Conservation (phyloP, 257 asterid species). For the Echium plantagineum region DNA sequence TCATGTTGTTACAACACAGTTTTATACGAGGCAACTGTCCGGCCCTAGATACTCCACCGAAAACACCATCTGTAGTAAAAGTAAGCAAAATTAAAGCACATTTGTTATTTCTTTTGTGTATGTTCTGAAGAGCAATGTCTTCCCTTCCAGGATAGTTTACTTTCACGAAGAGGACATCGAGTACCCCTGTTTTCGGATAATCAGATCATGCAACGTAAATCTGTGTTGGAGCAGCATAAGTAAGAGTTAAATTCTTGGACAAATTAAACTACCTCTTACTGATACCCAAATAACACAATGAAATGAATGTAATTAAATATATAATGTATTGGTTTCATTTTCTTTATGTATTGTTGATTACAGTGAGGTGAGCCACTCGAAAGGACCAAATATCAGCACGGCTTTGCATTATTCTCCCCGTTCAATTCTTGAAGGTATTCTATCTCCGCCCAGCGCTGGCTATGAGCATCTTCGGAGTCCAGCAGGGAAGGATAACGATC, state of each 20-base stretch:
- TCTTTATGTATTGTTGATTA: background rate
- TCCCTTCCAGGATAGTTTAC: background rate
- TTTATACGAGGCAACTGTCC: conserved; percentile 26
- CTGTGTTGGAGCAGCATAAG: conserved; percentile 19
- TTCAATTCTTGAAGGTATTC: conserved; percentile 23
- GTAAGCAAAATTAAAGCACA: background rate
- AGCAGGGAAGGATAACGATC: background rate
- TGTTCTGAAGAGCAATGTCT: too few species aligned
- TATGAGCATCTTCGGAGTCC: background rate
- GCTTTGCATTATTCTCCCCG: conserved; percentile 14
- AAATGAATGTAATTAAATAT: too few species aligned
- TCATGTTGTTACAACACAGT: conserved; percentile 52
- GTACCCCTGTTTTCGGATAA: background rate
- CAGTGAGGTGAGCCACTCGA: background rate
- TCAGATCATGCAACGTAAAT: conserved; percentile 15
- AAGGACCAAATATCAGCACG: background rate
- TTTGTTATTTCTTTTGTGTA: background rate
- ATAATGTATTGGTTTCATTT: too few species aligned
- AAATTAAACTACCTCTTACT: background rate
- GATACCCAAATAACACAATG: too few species aligned
- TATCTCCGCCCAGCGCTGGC: conserved; percentile 9
- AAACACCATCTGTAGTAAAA: background rate
- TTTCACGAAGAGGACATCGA: background rate
- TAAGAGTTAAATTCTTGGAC: conserved; percentile 16
- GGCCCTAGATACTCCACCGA: background rate